Evolutionary conservation across 768 basidiomycete species (phyloP).

Genomic region (Hericium erinaceus): DNA sequence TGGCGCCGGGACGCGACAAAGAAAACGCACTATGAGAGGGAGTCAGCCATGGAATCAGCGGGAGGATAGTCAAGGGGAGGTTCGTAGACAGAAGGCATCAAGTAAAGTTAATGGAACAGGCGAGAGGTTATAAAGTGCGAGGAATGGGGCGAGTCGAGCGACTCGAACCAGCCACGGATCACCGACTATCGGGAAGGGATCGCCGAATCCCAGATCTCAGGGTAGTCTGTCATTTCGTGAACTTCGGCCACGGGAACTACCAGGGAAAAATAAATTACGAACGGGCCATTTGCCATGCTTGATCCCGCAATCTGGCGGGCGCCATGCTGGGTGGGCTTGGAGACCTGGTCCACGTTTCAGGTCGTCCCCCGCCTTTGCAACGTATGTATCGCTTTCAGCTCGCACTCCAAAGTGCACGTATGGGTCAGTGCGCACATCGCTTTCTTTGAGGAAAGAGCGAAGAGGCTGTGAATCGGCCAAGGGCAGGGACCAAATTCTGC

Average conservation of each 20-base stretch:
- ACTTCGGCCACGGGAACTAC: slow-evolving; percentile 12
- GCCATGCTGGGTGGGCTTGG: background rate
- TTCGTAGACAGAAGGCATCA: slow-evolving; percentile 18
- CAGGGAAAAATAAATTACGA: slow-evolving; percentile 7
- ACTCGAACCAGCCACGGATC: slow-evolving; percentile 23
- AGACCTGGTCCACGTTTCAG: background rate
- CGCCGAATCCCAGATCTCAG: slow-evolving; percentile 19
- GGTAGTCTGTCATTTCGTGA: slow-evolving; percentile 10
- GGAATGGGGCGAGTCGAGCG: slow-evolving; percentile 14
- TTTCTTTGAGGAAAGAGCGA: background rate
- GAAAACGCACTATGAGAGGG: slow-evolving; percentile 24
- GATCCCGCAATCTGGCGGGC: background rate
- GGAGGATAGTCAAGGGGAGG: slow-evolving; percentile 18
- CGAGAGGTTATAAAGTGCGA: slow-evolving; percentile 15
- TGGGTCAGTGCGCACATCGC: background rate
- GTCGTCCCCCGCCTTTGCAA: background rate
- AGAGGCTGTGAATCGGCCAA: background rate
- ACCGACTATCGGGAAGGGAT: slow-evolving; percentile 25
- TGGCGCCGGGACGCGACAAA: background rate
- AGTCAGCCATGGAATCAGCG: slow-evolving; percentile 22
- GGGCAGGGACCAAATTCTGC: background rate
- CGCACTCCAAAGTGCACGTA: background rate
- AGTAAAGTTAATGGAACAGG: slow-evolving; percentile 19
- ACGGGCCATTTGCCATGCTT: background rate
- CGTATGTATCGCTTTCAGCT: background rate